A percentile compares a stretch with the other conserved stretches of the same genome.
Conservation (phyloP, 2,329 filamentous ascomycete species). For the Phyllosticta citrichinensis region DNA sequence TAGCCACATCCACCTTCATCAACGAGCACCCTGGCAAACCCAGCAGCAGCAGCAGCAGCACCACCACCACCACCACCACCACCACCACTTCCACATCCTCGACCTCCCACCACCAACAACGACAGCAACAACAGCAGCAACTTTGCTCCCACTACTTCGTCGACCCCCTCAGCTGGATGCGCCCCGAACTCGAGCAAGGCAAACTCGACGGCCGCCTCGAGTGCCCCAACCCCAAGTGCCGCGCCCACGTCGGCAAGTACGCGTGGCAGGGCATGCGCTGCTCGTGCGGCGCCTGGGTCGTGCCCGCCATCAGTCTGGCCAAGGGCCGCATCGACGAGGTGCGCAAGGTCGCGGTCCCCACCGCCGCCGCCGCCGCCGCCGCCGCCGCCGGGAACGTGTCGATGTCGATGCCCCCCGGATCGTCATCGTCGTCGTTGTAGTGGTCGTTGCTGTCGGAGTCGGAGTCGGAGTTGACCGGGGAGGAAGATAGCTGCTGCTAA, state of each 20-base stretch:
- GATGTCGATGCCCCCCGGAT: too few relatives aligned
- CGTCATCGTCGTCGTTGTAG: not conserved
- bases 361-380: too few relatives aligned
- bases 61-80: too few relatives aligned
- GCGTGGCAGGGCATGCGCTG: constrained; percentile 94
- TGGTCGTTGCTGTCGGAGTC: too few relatives aligned
- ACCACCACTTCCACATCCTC: not conserved
- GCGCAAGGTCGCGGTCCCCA: constrained; percentile 4
- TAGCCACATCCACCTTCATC: constrained; percentile 59
- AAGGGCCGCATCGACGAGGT: constrained; percentile 73
- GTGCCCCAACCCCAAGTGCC: constrained; percentile 74
- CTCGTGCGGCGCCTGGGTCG: constrained; percentile 82
- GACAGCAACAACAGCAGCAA: constrained; percentile 12
- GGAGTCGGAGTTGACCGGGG: too few relatives aligned
- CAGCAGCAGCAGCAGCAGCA: too few relatives aligned
- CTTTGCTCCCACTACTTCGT: constrained; percentile 79
- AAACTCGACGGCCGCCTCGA: constrained; percentile 73
- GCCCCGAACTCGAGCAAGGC: constrained; percentile 69
- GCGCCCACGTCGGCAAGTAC: constrained; percentile 79
- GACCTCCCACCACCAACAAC: constrained; percentile 10
- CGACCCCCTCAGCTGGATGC: constrained; percentile 94
- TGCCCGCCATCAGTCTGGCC: constrained; percentile 79
- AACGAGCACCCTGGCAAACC: constrained; percentile 43
- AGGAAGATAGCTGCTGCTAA: too few relatives aligned
- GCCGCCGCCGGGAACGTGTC: too few relatives aligned